A percentile compares a stretch with the other conserved stretches of the same genome.
Evolutionary conservation across 192 early-diverging fungal genomes (phyloP).

Genomic region (Coemansia sp.): DNA sequence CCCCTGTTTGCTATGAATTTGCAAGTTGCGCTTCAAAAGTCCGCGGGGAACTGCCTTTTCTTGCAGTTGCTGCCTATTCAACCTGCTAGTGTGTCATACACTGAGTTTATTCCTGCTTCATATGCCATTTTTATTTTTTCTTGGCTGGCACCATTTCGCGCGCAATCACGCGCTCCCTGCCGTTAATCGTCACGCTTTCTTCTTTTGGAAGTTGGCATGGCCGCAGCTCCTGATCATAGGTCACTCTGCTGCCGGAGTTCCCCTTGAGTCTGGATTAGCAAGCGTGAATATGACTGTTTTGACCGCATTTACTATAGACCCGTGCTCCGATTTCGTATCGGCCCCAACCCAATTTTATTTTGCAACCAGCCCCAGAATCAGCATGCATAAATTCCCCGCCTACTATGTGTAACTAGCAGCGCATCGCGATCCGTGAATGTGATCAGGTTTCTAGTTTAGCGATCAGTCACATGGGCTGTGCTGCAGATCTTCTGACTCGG

Average conservation of each 20-base stretch:
- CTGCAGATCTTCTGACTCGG: neutral
- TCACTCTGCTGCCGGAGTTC: neutral
- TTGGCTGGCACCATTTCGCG: neutral
- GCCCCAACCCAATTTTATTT: too few species aligned
- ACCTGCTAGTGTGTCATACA: neutral
- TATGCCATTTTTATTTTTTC: neutral
- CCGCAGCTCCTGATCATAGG: neutral
- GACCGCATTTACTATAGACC: too few species aligned
- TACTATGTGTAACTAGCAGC: neutral
- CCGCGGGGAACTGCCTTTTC: neutral
- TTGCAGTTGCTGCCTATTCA: neutral
- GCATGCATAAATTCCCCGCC: neutral
- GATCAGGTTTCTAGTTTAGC: neutral
- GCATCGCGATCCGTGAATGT: neutral
- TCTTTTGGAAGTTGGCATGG: neutral
- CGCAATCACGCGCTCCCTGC: neutral
- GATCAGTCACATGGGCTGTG: slow-evolving; percentile 1
- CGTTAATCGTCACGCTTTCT: neutral
- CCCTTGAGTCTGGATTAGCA: too few species aligned
- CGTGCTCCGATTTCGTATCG: too few species aligned
- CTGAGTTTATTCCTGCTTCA: neutral
- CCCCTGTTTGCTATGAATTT: neutral
- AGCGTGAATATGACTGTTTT: too few species aligned
- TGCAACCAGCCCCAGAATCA: neutral
- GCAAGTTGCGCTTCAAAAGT: neutral